Conservation (phyloP, 805 yeast genomes). For the Candida saitoana region DNA sequence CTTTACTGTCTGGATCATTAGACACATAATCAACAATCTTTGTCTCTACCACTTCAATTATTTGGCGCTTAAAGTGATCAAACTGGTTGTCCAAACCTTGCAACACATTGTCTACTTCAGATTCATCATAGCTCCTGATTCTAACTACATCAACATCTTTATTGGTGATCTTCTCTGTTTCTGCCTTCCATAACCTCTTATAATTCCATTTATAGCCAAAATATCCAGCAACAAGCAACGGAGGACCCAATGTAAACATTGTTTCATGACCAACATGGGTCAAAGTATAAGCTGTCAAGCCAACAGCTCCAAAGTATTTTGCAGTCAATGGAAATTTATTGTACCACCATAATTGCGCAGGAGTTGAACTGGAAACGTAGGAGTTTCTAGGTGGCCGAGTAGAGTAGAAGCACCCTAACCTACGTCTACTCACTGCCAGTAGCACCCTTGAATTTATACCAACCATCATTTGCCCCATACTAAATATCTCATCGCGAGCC, state of each 20-base stretch:
- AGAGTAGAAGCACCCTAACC: no score
- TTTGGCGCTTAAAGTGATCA: conserved; percentile 29
- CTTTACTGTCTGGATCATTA: conserved; percentile 1
- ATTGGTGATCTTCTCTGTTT: conserved; percentile 13
- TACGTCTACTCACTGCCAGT: no score
- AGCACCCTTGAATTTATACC: no score
- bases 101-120: conserved; percentile 24
- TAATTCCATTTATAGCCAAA: conserved; percentile 15
- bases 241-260: conserved; percentile 35
- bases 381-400: conserved; percentile 30
- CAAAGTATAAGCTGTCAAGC: conserved; percentile 22
- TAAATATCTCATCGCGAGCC: conserved; percentile 2
- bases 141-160: conserved; percentile 11
- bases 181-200: conserved; percentile 11
- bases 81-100: conserved; percentile 36
- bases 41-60: conserved; percentile 21
- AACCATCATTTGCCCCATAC: not conserved
- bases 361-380: conserved; percentile 23
- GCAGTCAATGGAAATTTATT: conserved; percentile 20
- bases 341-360: conserved; percentile 23
- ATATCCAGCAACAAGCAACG: conserved; percentile 26
- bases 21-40: conserved; percentile 25
- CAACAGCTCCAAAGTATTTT: conserved; percentile 26
- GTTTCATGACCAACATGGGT: conserved; percentile 35
- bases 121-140: conserved; percentile 31